phyloP scores from a whole-genome alignment of 352 stramenopile species.

The Globisporangium rhizosaccharum region DNA sequence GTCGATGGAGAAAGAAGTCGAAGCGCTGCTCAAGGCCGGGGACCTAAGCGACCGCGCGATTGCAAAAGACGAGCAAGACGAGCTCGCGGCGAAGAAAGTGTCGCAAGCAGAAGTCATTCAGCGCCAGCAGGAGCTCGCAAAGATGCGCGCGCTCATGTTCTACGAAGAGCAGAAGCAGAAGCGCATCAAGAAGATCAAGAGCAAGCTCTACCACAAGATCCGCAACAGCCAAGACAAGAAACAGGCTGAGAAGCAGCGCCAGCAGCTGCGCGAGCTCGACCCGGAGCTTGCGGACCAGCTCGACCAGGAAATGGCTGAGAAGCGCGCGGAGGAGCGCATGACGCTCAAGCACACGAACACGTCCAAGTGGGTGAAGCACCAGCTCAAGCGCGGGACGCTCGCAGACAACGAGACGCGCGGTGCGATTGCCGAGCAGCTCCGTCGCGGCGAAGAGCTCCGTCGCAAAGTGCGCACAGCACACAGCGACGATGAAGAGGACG shows the following conservation, averaged over 20 bases:
- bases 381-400: constrained; percentile 89
- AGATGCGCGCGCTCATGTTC: constrained; percentile 96
- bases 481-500: constrained; percentile 58
- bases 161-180: constrained; percentile 98
- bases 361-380: constrained; percentile 95
- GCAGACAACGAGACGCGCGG: constrained; percentile 90
- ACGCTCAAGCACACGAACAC: constrained; percentile 98
- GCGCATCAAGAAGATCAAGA: constrained; percentile 99
- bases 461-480: constrained; percentile 87
- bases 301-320: constrained; percentile 84
- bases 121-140: constrained; percentile 91
- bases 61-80: constrained; percentile 62
- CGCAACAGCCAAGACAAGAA: constrained; percentile 91
- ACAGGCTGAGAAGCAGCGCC: constrained; percentile 81
- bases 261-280: constrained; percentile 74
- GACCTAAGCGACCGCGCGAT: constrained; percentile 56
- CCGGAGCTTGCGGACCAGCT: constrained; percentile 62
- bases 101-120: constrained; percentile 74
- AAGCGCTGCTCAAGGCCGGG: constrained; percentile 49
- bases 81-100: constrained; percentile 69
- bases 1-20: constrained; percentile 85
- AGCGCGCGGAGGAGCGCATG: constrained; percentile 95
- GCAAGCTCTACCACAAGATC: constrained; percentile 98
- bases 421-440: constrained; percentile 87
- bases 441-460: constrained; percentile 89